These are phyloP conservation scores for Syzygium oleosum DNA, from an alignment of 345 rosid species.

Conservation along the genomic window DNA sequence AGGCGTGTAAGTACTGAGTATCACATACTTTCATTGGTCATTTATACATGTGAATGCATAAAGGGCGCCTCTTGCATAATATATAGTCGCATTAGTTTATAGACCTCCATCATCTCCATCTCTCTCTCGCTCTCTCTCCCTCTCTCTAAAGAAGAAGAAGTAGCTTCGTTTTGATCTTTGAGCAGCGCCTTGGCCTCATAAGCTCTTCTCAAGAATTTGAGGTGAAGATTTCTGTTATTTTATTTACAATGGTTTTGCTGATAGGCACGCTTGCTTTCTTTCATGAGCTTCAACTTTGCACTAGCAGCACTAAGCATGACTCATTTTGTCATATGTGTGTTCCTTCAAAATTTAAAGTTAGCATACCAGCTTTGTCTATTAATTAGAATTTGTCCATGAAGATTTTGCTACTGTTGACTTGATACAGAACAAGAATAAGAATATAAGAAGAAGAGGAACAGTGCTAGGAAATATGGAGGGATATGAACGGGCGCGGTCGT, in stretches of 20 bases:
- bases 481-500: constrained; percentile 10
- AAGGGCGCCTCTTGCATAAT: neutral
- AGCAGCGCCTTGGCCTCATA: neutral
- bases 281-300: neutral
- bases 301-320: neutral
- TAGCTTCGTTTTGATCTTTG: neutral
- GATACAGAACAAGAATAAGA: neutral
- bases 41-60: neutral
- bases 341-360: neutral
- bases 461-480: constrained; percentile 14
- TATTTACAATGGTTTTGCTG: neutral
- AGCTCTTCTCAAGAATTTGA: neutral
- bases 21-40: neutral
- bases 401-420: neutral
- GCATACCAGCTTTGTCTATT: neutral
- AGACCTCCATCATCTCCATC: neutral
- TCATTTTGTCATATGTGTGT: neutral
- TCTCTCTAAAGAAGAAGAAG: neutral
- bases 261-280: neutral
- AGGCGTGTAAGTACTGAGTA: neutral
- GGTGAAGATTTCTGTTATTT: neutral
- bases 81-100: neutral
- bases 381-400: neutral
- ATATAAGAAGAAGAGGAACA: neutral
- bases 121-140: no score